phyloP scores from a whole-genome alignment of 2,329 filamentous ascomycete species.

The Monilinia laxa region DNA sequence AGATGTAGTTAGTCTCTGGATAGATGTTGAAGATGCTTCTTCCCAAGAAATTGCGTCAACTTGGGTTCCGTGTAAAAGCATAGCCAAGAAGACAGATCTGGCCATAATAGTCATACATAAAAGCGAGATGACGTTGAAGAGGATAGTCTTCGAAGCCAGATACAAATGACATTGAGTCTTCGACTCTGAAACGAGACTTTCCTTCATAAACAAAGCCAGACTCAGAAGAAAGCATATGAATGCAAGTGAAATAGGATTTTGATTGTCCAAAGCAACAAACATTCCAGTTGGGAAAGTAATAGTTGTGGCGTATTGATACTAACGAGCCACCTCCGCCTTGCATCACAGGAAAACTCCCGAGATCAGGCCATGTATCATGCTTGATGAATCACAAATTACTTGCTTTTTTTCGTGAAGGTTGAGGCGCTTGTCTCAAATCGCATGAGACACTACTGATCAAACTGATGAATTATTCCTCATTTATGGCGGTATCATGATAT shows the following conservation, averaged over 20 bases:
- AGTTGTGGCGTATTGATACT: slow-evolving; percentile 15
- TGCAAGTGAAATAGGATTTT: not conserved
- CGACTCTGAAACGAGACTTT: slow-evolving; percentile 2
- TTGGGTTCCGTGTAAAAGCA: slow-evolving; percentile 5
- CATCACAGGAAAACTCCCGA: slow-evolving; percentile 12
- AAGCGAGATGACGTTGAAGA: slow-evolving; percentile 9
- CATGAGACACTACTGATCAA: slow-evolving; percentile 12
- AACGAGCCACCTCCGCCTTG: slow-evolving; percentile 17
- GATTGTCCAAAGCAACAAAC: not conserved
- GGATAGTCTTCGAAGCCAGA: not conserved
- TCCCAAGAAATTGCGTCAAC: slow-evolving; percentile 8
- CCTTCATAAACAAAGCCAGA: slow-evolving; percentile 11
- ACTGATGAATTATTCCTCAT: slow-evolving; percentile 19
- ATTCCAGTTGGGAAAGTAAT: slow-evolving; percentile 10
- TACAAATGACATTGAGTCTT: slow-evolving; percentile 1
- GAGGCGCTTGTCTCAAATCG: slow-evolving; percentile 17
- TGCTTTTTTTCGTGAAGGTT: not conserved
- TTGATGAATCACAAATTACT: slow-evolving; percentile 11
- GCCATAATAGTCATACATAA: slow-evolving; percentile 8
- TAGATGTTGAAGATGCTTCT: slow-evolving; percentile 10
- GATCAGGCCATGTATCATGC: not conserved
- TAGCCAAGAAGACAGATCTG: not conserved
- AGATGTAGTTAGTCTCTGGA: not conserved
- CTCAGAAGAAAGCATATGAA: not conserved
- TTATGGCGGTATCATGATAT: slow-evolving; percentile 5